These are phyloP conservation scores for Cyclaneusma minus DNA, from an alignment of 2,329 filamentous ascomycete species.

Conservation along the genomic window DNA sequence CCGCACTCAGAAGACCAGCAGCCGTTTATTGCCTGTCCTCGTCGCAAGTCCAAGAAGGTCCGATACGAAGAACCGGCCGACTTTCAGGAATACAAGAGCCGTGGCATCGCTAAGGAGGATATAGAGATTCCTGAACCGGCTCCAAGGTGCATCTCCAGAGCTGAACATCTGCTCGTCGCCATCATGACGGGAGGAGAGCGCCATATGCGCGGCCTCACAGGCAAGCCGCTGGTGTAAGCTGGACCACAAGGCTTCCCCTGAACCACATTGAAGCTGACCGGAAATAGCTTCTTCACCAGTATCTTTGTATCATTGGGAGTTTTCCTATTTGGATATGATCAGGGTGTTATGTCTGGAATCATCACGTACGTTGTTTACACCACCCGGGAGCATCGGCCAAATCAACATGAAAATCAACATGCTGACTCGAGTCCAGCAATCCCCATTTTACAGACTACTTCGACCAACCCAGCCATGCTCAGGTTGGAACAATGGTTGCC, in stretches of 20 bases:
- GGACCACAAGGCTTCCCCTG: constrained; percentile 17
- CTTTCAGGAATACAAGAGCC: constrained; percentile 25
- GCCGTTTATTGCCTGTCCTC: too few species aligned
- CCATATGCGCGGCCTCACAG: constrained; percentile 81
- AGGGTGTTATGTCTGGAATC: constrained; percentile 72
- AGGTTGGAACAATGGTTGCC: constrained; percentile 94
- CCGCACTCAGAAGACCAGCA: constrained; percentile 45
- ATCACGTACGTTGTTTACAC: constrained; percentile 38
- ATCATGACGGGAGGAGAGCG: constrained; percentile 74
- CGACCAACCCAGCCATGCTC: constrained; percentile 67
- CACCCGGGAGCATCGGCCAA: neutral
- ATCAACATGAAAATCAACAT: too few species aligned
- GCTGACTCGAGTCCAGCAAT: constrained; percentile 38
- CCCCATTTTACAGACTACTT: constrained; percentile 86
- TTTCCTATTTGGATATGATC: constrained; percentile 80
- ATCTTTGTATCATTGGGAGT: constrained; percentile 78
- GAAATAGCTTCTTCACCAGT: constrained; percentile 75
- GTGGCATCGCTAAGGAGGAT: constrained; percentile 48
- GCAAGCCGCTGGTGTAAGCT: constrained; percentile 79
- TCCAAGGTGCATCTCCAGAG: constrained; percentile 45
- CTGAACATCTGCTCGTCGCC: constrained; percentile 56
- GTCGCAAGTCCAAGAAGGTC: constrained; percentile 41
- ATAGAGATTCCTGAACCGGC: constrained; percentile 64
- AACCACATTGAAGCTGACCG: constrained; percentile 2
- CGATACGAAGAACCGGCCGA: constrained; percentile 39